Base-by-base conservation (phyloP, 2,329 filamentous ascomycete species). In the Coccinonectria pachysandricola region DNA sequence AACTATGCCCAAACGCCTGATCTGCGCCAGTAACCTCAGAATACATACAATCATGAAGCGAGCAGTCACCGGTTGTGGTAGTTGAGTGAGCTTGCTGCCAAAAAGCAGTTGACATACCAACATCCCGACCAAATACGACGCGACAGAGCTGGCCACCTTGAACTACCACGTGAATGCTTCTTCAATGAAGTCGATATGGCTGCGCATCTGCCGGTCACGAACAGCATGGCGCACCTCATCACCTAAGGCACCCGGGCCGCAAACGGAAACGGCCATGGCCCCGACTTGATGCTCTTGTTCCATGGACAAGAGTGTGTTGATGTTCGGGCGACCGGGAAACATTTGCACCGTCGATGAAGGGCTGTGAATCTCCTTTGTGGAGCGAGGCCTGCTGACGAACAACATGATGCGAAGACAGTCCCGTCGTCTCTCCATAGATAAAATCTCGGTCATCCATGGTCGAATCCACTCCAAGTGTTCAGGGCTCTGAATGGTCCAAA, bases 381-480 rank as follows among this genome's bases (percentile, higher is more conserved):
- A 80, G 20, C 78, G 65, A 5, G 79, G 80, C 31, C 79, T 64
- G 39, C 75, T 83, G 42, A 87, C 77, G 51, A 86, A 87, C 28
- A 87, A 70, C 59, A 84, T 71, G 52, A 87, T 81, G 39, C 77
- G 75, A 28, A 87, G 64, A 27, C 80, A 68, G 33, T 86, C 80
- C 30, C 81, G 70, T 25, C 80, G 72, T 50, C 68, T 72, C 31
- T 82, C 77, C 75, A 86, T 80, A 32, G 71, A 70, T 19, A 86
- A 63, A 35, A 86, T 84, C 46, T 78, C 68, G 4, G 79, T 85
- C 81, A 87, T 86, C 79, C 79, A 86, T 6, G 79, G 78, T 23
- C 79, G 68, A 48, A 86, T 85, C 80, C 80, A 87, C 53, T 87
- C 80, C 15, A 87, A 65, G 50, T 86, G 80, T 57, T 86, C 81